Evolutionary conservation across 345 rosid genomes (phyloP).

Genomic region (Citrus sp.): DNA sequence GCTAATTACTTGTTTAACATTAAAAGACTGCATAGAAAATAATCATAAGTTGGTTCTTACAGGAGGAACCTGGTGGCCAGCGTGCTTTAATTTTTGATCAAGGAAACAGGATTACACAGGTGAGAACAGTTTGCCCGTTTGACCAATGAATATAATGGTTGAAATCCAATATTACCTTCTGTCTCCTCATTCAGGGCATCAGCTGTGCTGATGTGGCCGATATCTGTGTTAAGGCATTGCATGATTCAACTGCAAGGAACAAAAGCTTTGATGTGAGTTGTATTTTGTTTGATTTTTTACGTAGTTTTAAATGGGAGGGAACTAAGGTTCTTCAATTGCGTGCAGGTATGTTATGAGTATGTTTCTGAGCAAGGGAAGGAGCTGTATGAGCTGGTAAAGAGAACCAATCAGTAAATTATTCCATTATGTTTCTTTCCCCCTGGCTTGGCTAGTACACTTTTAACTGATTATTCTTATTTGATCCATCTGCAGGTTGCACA

Average conservation of each 20-base stretch:
- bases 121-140: constrained; percentile 10
- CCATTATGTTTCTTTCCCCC: too few relatives aligned
- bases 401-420: not conserved
- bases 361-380: constrained; percentile 84
- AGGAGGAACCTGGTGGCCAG: constrained; percentile 99
- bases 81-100: constrained; percentile 94
- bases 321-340: constrained; percentile 8
- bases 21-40: not conserved
- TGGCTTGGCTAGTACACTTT: not conserved
- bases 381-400: constrained; percentile 84
- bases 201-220: constrained; percentile 94
- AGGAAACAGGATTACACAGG: constrained; percentile 94
- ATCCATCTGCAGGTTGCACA: constrained; percentile 71
- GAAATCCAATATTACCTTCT: not conserved
- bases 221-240: constrained; percentile 89
- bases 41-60: constrained; percentile 17
- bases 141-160: not conserved
- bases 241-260: constrained; percentile 89
- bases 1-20: not conserved
- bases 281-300: not conserved
- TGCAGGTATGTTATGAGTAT: constrained; percentile 88
- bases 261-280: constrained; percentile 87
- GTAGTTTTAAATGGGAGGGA: not conserved
- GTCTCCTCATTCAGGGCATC: constrained; percentile 53
- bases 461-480: not conserved